Conservation (phyloP, 495 filamentous ascomycete species). For the Beverwykella pulmonaria region DNA sequence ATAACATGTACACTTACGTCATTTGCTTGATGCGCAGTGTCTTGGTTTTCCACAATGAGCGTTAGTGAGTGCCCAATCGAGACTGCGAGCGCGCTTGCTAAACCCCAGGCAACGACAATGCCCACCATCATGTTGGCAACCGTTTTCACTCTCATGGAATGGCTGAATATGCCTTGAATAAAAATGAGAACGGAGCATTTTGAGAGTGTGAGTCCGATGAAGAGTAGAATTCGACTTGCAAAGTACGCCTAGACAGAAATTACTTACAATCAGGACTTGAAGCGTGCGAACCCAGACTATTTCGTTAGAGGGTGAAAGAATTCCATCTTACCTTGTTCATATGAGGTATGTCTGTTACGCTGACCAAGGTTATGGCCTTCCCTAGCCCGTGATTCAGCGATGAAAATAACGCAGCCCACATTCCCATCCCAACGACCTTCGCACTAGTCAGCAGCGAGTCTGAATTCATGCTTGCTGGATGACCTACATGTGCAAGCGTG, state of each 20-base stretch:
- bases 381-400: not conserved
- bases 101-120: not conserved
- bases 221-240: slow-evolving; percentile 6
- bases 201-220: not conserved
- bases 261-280: too few species aligned
- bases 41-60: not conserved
- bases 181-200: slow-evolving; percentile 7
- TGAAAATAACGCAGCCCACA: not conserved
- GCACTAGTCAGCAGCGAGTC: not conserved
- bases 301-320: too few species aligned
- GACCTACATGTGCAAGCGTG: not conserved
- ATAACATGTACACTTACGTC: not conserved
- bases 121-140: not conserved
- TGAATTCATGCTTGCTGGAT: not conserved
- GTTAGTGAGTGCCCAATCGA: not conserved
- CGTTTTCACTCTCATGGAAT: not conserved
- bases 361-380: not conserved
- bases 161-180: not conserved
- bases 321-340: not conserved
- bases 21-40: not conserved
- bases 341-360: not conserved
- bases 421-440: not conserved
- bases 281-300: too few species aligned
- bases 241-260: not conserved
- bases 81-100: not conserved